A percentile compares a stretch with the other conserved stretches of the same genome.
Evolutionary conservation across 805 yeast genomes (phyloP).

Genomic region (Tetrapisispora phaffii): DNA sequence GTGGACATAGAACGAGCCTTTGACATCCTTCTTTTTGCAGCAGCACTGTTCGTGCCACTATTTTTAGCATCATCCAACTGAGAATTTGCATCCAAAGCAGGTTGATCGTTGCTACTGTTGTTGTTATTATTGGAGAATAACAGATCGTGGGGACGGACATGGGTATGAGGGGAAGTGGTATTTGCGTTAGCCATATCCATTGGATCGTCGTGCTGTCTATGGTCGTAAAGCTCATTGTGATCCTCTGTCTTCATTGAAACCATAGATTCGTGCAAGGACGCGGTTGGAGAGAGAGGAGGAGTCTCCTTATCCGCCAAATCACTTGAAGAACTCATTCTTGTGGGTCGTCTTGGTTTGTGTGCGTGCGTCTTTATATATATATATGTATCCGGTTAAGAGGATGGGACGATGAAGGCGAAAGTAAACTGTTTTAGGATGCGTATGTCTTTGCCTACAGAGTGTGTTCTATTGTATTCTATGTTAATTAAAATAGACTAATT

Average conservation of each 20-base stretch:
- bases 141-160: not conserved
- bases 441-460: not conserved
- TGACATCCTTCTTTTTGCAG: constrained; percentile 5
- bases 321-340: not conserved
- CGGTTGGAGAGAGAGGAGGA: constrained; percentile 13
- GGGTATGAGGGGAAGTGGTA: not conserved
- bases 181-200: not conserved
- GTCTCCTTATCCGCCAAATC: not conserved
- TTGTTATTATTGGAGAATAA: not conserved
- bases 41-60: not conserved
- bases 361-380: not conserved
- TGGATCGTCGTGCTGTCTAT: constrained; percentile 32
- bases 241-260: constrained; percentile 33
- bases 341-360: too few species aligned
- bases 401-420: too few species aligned
- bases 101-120: not conserved
- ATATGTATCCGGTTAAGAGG: too few species aligned
- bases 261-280: constrained; percentile 23
- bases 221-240: constrained; percentile 36
- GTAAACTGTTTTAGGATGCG: too few species aligned
- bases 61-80: not conserved
- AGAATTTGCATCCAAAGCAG: constrained; percentile 2
- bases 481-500: too few species aligned
- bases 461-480: too few species aligned
- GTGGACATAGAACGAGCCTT: constrained; percentile 3